Base-by-base conservation (phyloP, 2,329 filamentous ascomycete genomes). In the Catunica adiposa region DNA sequence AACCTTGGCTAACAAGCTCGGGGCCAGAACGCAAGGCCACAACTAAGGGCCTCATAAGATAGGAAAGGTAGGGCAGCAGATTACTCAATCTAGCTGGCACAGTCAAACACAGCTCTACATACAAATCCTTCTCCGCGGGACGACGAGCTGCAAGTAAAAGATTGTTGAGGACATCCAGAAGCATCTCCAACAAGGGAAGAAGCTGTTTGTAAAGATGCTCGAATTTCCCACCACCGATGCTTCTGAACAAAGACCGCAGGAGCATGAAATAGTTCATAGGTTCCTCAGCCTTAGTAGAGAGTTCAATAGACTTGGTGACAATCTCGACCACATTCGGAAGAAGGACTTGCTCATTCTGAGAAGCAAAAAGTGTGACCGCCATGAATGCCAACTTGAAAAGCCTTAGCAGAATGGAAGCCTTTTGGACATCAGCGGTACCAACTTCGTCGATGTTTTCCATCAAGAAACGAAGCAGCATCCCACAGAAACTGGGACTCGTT, bases 151-250 rank as follows among this genome's bases (percentile, higher is more conserved):
- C 89, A 68, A 94, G 75, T 31, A 99, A 75, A 14, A 98, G 74
- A 61, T 90, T 98, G 70, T 98, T 98, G 58, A 99, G 82, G 11
- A 96, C 94, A 65, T 98, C 92, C 20, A 99, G 74, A 2, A 98
- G 76, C 89, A 98, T 98, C 69, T 99, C 92, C 4, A 99, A 75
- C 2, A 99, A 76, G 9, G 92, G 92, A 11, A 99, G 71, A 48
- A 99, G 95, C 67, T 97, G 90, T 71, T 98, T 98, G 68, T 99
- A 99, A 0, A 98, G 75, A 62, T 96, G 86, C 71, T 99, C 92
- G 62, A 98, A 99, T 60, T 95, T 85, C 6, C 92, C 94, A 52
- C 92, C 94, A 22, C 92, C 92, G 54, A 99, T 99, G 65, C 90
- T 97, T 56, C 92, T 75, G 67, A 99, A 99, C 1, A 99, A 73